phyloP scores from a whole-genome alignment of 371 early-diverging fungal species.

The Blakeslea trispora region DNA sequence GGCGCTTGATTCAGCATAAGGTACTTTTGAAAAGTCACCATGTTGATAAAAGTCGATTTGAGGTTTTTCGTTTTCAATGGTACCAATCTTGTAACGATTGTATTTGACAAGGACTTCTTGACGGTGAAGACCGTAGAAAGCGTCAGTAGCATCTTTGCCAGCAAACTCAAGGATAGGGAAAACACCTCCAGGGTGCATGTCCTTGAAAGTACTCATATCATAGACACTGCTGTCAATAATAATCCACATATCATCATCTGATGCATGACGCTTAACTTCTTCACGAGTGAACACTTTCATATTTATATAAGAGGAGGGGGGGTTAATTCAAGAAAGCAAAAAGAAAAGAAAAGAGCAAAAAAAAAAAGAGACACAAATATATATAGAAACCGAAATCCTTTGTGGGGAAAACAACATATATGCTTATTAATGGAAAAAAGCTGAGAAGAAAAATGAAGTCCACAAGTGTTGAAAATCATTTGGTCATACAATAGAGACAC shows the following conservation, averaged over 20 bases:
- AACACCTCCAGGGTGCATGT: conserved; percentile 88
- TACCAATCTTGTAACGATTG: conserved; percentile 52
- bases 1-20: conserved; percentile 56
- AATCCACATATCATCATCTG: conserved; percentile 86
- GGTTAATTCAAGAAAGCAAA: no score
- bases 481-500: no score
- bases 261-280: conserved; percentile 78
- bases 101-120: conserved; percentile 66
- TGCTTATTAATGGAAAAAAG: conserved; percentile 1
- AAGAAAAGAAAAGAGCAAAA: conserved; percentile 3
- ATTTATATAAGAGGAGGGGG: conserved; percentile 7
- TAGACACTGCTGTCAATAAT: conserved; percentile 84
- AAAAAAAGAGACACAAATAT: background rate
- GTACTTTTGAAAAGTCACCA: conserved; percentile 54
- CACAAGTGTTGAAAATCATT: no score
- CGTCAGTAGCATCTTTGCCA: conserved; percentile 75
- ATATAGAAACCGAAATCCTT: background rate
- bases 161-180: conserved; percentile 67
- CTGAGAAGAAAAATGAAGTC: background rate
- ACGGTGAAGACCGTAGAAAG: conserved; percentile 72
- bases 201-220: conserved; percentile 86
- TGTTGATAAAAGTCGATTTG: conserved; percentile 30
- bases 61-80: conserved; percentile 41
- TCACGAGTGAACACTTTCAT: conserved; percentile 56
- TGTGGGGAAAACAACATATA: background rate